phyloP scores from a whole-genome alignment of 352 stramenopile species.

The Elongisporangium prolatum region DNA sequence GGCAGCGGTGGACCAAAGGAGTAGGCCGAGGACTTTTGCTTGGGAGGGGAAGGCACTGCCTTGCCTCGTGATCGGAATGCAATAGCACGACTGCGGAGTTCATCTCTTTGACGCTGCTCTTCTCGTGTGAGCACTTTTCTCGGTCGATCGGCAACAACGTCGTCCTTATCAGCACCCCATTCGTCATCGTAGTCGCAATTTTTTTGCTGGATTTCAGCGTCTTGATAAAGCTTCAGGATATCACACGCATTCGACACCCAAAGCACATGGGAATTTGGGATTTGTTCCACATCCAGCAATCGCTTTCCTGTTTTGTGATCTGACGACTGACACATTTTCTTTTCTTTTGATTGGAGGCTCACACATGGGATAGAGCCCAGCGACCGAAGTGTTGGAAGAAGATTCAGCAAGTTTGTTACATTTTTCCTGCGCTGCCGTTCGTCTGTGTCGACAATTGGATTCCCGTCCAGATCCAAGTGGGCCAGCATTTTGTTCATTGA shows the following conservation, averaged over 20 bases:
- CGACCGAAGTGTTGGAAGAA: slow-evolving; percentile 56
- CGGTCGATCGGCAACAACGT: slow-evolving; percentile 9
- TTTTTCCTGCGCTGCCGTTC: slow-evolving; percentile 62
- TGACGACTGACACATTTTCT: slow-evolving; percentile 27
- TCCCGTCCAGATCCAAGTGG: slow-evolving; percentile 73
- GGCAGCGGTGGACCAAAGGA: slow-evolving; percentile 41
- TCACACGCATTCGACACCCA: slow-evolving; percentile 65
- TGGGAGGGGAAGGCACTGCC: slow-evolving; percentile 43
- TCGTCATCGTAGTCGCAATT: slow-evolving; percentile 15
- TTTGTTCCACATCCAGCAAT: slow-evolving; percentile 24
- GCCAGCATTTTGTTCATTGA: slow-evolving; percentile 70
- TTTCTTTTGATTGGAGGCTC: slow-evolving; percentile 47
- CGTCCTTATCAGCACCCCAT: slow-evolving; percentile 12
- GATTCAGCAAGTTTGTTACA: slow-evolving; percentile 74
- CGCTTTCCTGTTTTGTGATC: neutral
- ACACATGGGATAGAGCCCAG: slow-evolving; percentile 52
- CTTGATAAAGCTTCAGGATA: slow-evolving; percentile 44
- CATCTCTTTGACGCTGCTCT: slow-evolving; percentile 64
- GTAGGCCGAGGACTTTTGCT: slow-evolving; percentile 44
- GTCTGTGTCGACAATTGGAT: slow-evolving; percentile 60
- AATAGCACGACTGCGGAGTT: slow-evolving; percentile 56
- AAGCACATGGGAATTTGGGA: slow-evolving; percentile 21
- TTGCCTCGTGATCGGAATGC: slow-evolving; percentile 57
- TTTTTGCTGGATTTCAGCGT: slow-evolving; percentile 16
- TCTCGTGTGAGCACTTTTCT: slow-evolving; percentile 41